Evolutionary conservation across 1,284 basidiomycete species (phyloP).

Genomic region (Ceratobasidium sp.): DNA sequence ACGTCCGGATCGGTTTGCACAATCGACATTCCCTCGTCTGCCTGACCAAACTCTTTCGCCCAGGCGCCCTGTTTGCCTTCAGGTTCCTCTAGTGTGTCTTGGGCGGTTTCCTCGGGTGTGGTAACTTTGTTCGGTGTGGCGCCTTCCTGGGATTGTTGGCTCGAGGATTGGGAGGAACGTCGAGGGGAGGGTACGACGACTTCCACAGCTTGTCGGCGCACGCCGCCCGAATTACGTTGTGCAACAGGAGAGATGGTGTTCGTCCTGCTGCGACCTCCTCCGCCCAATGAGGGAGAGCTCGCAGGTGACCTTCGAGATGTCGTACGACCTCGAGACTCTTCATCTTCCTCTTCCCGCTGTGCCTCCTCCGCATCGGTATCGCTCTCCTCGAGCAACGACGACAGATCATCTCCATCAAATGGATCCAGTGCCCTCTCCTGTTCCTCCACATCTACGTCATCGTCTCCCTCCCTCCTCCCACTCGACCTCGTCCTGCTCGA

Average conservation of each 20-base stretch:
- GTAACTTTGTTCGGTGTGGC: neutral
- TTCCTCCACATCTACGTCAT: too few species aligned
- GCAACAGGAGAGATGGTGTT: neutral
- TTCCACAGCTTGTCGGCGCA: neutral
- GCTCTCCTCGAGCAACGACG: too few species aligned
- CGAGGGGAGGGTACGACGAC: neutral
- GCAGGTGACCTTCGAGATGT: too few species aligned
- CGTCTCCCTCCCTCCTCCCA: neutral
- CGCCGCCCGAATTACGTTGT: neutral
- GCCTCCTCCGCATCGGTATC: neutral
- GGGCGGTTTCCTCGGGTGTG: neutral
- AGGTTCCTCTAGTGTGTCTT: neutral
- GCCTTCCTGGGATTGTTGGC: neutral
- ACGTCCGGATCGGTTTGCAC: slow-evolving; percentile 12
- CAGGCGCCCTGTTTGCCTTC: neutral
- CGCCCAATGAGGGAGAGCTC: slow-evolving; percentile 13
- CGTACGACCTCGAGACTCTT: neutral
- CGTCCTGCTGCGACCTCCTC: neutral
- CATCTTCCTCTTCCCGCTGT: neutral
- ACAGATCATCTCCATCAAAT: neutral
- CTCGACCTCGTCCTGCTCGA: neutral
- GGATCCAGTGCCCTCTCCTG: too few species aligned
- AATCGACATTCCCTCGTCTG: neutral
- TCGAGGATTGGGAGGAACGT: neutral
- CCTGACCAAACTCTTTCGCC: neutral